Base-by-base conservation (phyloP, 164 flowering plant genomes). In the Dillenia suffruticosa region DNA sequence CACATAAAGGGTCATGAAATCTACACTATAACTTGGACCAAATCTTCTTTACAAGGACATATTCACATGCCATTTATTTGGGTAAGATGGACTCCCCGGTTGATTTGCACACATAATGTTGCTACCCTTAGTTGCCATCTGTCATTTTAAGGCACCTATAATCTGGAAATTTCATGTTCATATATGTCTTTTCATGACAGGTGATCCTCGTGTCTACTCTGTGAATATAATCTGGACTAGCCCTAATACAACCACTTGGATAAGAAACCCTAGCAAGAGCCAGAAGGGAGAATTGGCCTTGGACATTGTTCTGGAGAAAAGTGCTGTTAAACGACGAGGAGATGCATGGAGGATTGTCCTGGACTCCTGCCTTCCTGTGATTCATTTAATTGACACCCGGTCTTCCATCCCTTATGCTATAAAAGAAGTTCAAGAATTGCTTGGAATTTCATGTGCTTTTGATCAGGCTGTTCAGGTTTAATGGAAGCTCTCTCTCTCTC, bases 381-480 rank as follows among this genome's bases (percentile, higher is more conserved):
- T 95, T 46, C 90, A 90, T 70, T 69, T 90, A 26, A 84, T 92
- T 67, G 97, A 95, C 61, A 82, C 87, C 7, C 73, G 56, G 26
- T 84, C 97, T 46, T 89, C 97, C 1, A 77, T 85, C 14, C 99
- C 99, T 7, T 85, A 88, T 76, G 93, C 84, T 2, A 80, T 90
- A 32, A 87, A 90, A 74, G 97, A 95, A 74, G 72, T 95, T 43
- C 83, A 95, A 71, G 94, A 95, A 47, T 52, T 87, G 54, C 81
- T 92, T 56, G 99, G 99, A 32, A 79, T 95, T 57, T 88, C 99
- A 24, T 89, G 87, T 82, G 87, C 91, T 49, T 95, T 92, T 74
- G 97, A 88, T 61, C 96, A 88, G 71, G 87, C 87, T 44, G 86
- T 95, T 63, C 96, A 91, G 99, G 99, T 94, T 76, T 52, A 50